Evolutionary conservation across 305 asterid species (phyloP), one percentile per base, ranked within the genome.

Genomic region (Fraxinus ornus): DNA sequence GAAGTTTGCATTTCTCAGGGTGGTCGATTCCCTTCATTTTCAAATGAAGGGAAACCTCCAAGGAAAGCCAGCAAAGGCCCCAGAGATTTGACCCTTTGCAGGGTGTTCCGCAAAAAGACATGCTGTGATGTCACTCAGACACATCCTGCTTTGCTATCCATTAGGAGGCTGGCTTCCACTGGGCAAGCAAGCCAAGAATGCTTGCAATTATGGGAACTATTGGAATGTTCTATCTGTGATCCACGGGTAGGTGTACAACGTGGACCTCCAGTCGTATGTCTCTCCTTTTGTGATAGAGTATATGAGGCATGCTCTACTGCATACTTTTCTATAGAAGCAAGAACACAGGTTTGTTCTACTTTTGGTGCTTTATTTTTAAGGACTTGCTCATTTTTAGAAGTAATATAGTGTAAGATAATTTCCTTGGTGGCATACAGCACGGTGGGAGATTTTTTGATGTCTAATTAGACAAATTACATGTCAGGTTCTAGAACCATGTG

Each of bases 111-210:
- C 24, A 94, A 87, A 81, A 91, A 82, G 83, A 94, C 98, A 30
- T 96, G 99, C 86, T 96, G 99, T 84, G 99, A 96, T 89, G 89
- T 89, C 74, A 82, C 90, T 71, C 98, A 96, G 85, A 94, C 98
- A 0, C 98, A 90, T 88, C 95, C 97, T 80, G 97, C 97, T 85
- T 89, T 96, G 64, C 72, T 93, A 83, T 81, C 98, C 83, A 85
- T 96, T 76, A 90, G 99, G 89, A 92, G 86, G 87, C 91, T 96
- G 84, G 95, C 97, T 85, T 90, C 98, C 36, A 87, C 92, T 21
- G 99, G 99, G 78, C 98, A 96, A 89, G 99, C 97, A 77, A 93
- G 88, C 87, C 93, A 89, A 89, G 98, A 96, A 78, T 96, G 99
- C 90, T 88, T 94, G 92, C 97, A 91, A 55, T 84, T 96, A 85